Base-by-base conservation (phyloP, 2,329 filamentous ascomycete species). In the Cadophora gregata region DNA sequence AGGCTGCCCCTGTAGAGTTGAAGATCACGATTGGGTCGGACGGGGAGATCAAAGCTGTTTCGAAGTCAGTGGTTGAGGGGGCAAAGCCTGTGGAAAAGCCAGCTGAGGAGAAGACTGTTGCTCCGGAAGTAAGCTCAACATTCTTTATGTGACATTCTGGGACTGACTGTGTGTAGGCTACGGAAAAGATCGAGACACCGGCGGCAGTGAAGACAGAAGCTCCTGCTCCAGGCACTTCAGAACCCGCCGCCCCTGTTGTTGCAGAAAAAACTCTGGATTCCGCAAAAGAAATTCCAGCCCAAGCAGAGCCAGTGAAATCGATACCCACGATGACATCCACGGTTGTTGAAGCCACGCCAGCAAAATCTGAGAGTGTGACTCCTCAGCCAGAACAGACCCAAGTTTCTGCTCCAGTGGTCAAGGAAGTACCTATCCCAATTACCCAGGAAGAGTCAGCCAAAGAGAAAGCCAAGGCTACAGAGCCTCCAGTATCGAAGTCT, bases 1-100 rank as follows among this genome's bases (percentile, higher is more conserved):
- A 65, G 16, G 48, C 55, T 36, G 55, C 38, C 12, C 65, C 65
- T 45, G 55, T 67, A 6, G 51, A 63, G 4, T 64, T 70, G 56
- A 70, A 70, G 25, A 67, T 67, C 38, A 70, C 68, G 2, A 59
- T 70, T 42, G 68, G 65, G 5, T 64, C 68, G 24, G 65, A 70
- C 38, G 68, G 68, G n/a, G 61, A 63, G 10, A 64, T 70, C 7
- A 70, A 70, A 31, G 63, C 62, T 19, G 65, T 70, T 21, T 66
- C 65, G 12, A 61, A 70, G 36, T 62, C 58, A 2, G 50, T 59
- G 42, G 29, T 29, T 29, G 48, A 63, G 16, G 61, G 47, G 2
- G 4, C 16, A 1, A 48, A 56, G 33, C 31, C 61, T 12, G 36
- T 29, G 10, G 33, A 56, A n/a, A 42, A 62, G 24, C 3, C 59